Conservation (phyloP, 2,329 filamentous ascomycete species). For the Aspergillus sp. region DNA sequence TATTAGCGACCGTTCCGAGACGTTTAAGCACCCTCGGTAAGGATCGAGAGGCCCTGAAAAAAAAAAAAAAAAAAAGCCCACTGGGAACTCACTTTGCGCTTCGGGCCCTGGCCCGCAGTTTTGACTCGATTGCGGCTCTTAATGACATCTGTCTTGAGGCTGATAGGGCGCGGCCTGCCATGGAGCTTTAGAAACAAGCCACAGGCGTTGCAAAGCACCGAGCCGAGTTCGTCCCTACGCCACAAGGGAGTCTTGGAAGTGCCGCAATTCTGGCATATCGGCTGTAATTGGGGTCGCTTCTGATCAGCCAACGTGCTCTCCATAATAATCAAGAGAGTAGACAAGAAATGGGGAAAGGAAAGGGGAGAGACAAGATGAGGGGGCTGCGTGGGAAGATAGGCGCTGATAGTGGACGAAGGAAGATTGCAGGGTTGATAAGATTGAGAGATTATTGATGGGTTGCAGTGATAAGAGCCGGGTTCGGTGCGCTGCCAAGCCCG, state of each 20-base stretch:
- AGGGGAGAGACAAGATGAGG: constrained; percentile 20
- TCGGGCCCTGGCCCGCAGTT: constrained; percentile 73
- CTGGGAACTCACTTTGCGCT: constrained; percentile 70
- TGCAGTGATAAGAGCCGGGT: constrained; percentile 48
- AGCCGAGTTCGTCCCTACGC: constrained; percentile 93
- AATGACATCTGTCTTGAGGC: constrained; percentile 97
- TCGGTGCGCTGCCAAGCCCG: constrained; percentile 39
- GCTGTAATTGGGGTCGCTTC: constrained; percentile 69
- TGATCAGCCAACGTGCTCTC: constrained; percentile 51
- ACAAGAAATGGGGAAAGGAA: constrained; percentile 14
- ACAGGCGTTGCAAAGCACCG: constrained; percentile 97
- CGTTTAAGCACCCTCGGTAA: background rate
- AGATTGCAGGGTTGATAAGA: constrained; percentile 39
- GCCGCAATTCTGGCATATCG: constrained; percentile 92
- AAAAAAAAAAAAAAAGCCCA: constrained; percentile 27
- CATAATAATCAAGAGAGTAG: constrained; percentile 31
- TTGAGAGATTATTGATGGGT: constrained; percentile 41
- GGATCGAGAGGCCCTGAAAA: constrained; percentile 19
- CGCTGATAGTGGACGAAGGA: constrained; percentile 27
- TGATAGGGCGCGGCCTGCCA: constrained; percentile 87
- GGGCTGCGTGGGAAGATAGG: constrained; percentile 21
- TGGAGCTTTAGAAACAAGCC: constrained; percentile 97
- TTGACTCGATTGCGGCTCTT: constrained; percentile 99
- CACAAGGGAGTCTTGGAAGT: constrained; percentile 96
- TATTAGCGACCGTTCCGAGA: constrained; percentile 27